Base-by-base conservation (phyloP, 140 eudicot species). In the Anethum foeniculum region DNA sequence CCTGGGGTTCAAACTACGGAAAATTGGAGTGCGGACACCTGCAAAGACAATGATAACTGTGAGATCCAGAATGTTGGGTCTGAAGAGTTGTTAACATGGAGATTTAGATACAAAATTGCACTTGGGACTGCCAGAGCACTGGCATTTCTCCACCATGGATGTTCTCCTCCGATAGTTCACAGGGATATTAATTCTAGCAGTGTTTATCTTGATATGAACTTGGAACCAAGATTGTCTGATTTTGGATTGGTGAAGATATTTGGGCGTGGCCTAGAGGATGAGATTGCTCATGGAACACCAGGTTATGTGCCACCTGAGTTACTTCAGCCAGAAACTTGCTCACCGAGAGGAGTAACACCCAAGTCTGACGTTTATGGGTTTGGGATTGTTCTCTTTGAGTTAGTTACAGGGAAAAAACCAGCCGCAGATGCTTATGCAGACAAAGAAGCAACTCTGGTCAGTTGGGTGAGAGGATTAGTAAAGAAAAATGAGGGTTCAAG, bases 141-240 rank as follows among this genome's bases (percentile, higher is more conserved):
- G 49, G 97, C 98, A 39, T 91, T 86, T 82, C 98, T 93, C n/a
- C 98, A 93, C 86, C 98, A 93, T 34, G 98, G 96, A 32, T 91
- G 97, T 76, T 91, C 94, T 3, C 96, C 94, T 36, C 94, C 98
- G 0, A 91, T 91, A 49, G 86, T 91, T 48, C 98, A 93, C 76
- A 73, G 98, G 83, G 96, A 93, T 65, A 91, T 93, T n/a, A 91
- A 89, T 79, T 94, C 98, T 30, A 89, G 96, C 28, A 93, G 96
- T 48, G 93, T 93, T 67, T 91, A 89, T 84, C 91, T 93, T 68
- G 96, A 91, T 81, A 79, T 81, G 74, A 87, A 74, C 81, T 90
- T 91, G 79, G 97, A 93, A 81, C 96, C 98, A 71, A 91, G 96
- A 64, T 73, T 93, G 52, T 91, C 98, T 9, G 98, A 93, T 79